Evolutionary conservation across 345 rosid genomes (phyloP).

Genomic region (Eucalyptus pumila): DNA sequence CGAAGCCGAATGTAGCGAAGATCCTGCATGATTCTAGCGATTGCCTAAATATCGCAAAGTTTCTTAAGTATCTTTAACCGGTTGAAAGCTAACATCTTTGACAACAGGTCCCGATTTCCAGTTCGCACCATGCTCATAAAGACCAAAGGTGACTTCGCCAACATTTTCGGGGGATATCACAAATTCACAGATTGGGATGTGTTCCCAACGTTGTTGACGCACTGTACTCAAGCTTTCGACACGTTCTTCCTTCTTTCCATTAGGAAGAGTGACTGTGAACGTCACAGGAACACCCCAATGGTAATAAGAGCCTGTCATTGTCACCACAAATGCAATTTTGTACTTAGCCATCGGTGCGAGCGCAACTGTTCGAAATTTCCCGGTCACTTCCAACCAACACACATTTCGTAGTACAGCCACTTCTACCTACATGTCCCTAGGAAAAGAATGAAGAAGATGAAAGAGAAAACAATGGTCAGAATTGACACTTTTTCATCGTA

Average conservation of each 20-base stretch:
- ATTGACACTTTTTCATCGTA: too few species aligned
- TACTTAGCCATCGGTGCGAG: too few species aligned
- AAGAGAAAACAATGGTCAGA: too few species aligned
- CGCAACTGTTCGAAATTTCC: too few species aligned
- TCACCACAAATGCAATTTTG: background rate
- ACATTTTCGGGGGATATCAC: background rate
- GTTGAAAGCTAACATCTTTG: background rate
- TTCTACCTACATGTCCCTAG: too few species aligned
- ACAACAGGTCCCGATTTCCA: background rate
- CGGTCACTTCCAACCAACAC: too few species aligned
- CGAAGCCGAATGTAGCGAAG: background rate
- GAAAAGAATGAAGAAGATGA: too few species aligned
- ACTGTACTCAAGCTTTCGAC: background rate
- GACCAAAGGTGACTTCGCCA: background rate
- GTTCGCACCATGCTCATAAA: background rate
- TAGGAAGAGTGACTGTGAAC: background rate
- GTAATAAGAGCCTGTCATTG: rapidly evolving
- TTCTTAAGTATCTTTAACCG: background rate
- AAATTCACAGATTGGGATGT: background rate
- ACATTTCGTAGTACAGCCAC: too few species aligned
- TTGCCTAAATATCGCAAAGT: background rate
- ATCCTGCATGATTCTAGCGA: background rate
- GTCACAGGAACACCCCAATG: background rate
- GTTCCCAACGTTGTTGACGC: background rate
- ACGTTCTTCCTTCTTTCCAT: background rate